phyloP scores from a whole-genome alignment of 768 basidiomycete genomes.

The Candolleomyces efflorescens region DNA sequence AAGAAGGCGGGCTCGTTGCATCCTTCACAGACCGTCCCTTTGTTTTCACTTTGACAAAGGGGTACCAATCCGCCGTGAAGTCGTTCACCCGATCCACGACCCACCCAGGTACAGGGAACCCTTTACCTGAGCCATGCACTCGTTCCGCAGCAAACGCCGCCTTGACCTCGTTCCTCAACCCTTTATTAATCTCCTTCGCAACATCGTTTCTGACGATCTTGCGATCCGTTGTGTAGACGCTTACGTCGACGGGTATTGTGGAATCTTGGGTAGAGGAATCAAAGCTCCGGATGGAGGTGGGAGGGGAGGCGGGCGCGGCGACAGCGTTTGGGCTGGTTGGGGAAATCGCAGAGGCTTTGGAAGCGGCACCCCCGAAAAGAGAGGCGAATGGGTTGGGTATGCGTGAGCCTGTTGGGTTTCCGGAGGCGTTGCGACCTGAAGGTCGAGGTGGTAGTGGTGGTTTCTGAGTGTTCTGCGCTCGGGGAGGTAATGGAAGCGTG shows the following conservation, averaged over 20 bases:
- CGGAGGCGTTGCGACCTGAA: slow-evolving; percentile 16
- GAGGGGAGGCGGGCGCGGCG: slow-evolving; percentile 22
- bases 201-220: slow-evolving; percentile 51
- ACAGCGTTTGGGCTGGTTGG: slow-evolving; percentile 12
- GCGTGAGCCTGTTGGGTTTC: slow-evolving; percentile 32
- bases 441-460: slow-evolving; percentile 41
- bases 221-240: slow-evolving; percentile 55
- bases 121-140: slow-evolving; percentile 21
- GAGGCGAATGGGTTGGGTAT: slow-evolving; percentile 76
- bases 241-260: slow-evolving; percentile 42
- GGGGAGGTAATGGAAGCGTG: slow-evolving; percentile 47
- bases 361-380: slow-evolving; percentile 51
- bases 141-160: slow-evolving; percentile 35
- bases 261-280: slow-evolving; percentile 26
- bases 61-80: slow-evolving; percentile 51
- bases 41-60: slow-evolving; percentile 41
- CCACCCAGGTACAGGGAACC: slow-evolving; percentile 38
- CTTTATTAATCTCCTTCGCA: slow-evolving; percentile 47
- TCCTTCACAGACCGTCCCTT: slow-evolving; percentile 9
- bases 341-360: slow-evolving; percentile 20
- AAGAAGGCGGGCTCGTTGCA: no score
- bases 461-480: slow-evolving; percentile 28
- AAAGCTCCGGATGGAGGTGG: slow-evolving; percentile 27
- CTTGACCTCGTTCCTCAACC: slow-evolving; percentile 54
- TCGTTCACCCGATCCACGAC: slow-evolving; percentile 55